These are phyloP conservation scores for Penicillium pulvis DNA, from an alignment of 495 filamentous ascomycete species.

Conservation along the genomic window DNA sequence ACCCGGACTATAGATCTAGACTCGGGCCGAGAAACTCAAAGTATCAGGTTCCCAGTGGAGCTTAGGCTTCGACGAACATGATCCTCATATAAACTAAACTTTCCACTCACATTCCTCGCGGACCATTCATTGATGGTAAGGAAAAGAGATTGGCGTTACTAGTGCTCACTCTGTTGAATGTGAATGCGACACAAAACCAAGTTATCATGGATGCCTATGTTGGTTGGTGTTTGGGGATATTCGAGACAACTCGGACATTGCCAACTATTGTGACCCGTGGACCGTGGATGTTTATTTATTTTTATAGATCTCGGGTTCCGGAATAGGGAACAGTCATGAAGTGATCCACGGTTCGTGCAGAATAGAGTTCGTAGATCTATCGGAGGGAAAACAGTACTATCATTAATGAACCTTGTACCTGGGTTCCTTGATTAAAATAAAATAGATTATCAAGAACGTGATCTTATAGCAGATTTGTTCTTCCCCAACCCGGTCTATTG, in stretches of 20 bases:
- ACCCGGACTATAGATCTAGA: neutral
- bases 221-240: neutral
- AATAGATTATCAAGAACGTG: too few relatives aligned
- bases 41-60: neutral
- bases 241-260: neutral
- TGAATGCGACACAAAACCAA: neutral
- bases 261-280: neutral
- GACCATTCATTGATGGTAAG: neutral
- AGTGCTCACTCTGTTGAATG: conserved; percentile 1
- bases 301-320: neutral
- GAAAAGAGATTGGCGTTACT: neutral
- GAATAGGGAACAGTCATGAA: conserved; percentile 3
- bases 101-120: neutral
- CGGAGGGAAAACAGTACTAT: neutral
- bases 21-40: neutral
- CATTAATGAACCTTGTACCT: conserved; percentile 1
- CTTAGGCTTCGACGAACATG: neutral
- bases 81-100: neutral
- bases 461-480: too few relatives aligned
- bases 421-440: too few relatives aligned
- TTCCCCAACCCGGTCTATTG: neutral
- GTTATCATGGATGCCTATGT: neutral
- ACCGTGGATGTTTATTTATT: neutral
- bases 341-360: neutral
- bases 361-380: conserved; percentile 1